Evolutionary conservation across 116 monocot genomes (phyloP).

Genomic region (Posidonia oceanica): DNA sequence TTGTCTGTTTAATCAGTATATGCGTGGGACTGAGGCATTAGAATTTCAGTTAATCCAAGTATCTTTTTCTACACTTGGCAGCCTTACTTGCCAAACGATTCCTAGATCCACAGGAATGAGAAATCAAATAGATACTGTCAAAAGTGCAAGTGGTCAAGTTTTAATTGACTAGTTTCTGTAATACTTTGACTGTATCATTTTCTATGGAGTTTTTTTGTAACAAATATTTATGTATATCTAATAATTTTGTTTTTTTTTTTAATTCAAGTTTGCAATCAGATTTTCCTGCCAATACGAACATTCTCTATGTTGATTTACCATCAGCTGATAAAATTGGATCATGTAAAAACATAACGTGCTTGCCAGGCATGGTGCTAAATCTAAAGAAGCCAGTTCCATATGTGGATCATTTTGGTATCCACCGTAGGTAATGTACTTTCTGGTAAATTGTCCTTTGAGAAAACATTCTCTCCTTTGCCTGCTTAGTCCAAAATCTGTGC

Average conservation of each 20-base stretch:
- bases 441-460: background rate
- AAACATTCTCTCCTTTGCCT: background rate
- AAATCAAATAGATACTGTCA: too few relatives aligned
- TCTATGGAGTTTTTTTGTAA: too few relatives aligned
- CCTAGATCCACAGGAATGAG: too few relatives aligned
- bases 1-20: too few relatives aligned
- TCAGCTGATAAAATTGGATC: slow-evolving; percentile 89
- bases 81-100: too few relatives aligned
- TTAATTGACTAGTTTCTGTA: too few relatives aligned
- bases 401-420: slow-evolving; percentile 65
- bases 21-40: too few relatives aligned
- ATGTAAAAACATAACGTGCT: slow-evolving; percentile 46
- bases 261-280: slow-evolving; percentile 17
- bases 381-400: slow-evolving; percentile 72
- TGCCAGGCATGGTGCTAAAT: slow-evolving; percentile 95
- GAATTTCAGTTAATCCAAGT: too few relatives aligned
- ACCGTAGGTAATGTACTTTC: slow-evolving; percentile 49
- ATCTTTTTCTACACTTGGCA: too few relatives aligned
- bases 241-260: slow-evolving; percentile 3
- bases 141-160: too few relatives aligned
- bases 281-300: slow-evolving; percentile 93
- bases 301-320: slow-evolving; percentile 83
- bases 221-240: background rate
- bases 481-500: background rate
- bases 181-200: too few relatives aligned